Percentiles rank a stretch among this genome's conserved stretches.
Conservation (phyloP, 768 basidiomycete species). For the Mrakia hoshinonis region DNA sequence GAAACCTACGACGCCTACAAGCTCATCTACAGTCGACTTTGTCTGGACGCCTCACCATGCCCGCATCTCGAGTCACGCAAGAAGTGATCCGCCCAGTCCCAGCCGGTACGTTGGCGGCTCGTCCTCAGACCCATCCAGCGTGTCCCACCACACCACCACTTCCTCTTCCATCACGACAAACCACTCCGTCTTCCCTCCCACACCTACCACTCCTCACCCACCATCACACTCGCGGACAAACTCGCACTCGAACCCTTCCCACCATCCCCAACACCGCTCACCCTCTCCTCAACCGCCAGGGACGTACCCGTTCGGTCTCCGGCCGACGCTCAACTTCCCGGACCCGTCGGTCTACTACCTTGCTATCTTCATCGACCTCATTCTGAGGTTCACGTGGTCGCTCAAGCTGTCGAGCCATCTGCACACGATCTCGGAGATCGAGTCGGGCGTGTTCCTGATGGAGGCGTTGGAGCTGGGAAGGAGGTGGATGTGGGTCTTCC, state of each 20-base stretch:
- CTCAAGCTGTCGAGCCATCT: conserved; percentile 82
- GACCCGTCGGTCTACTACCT: conserved; percentile 72
- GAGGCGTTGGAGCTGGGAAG: conserved; percentile 82
- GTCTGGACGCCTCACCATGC: conserved; percentile 1
- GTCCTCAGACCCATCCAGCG: not conserved
- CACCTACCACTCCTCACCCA: conserved; percentile 35
- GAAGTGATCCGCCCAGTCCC: conserved; percentile 5
- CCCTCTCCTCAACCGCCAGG: not conserved
- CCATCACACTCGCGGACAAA: conserved; percentile 41
- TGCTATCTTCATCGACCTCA: conserved; percentile 68
- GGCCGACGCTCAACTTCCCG: conserved; percentile 65
- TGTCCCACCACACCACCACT: not conserved
- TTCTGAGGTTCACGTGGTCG: conserved; percentile 87
- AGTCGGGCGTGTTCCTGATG: conserved; percentile 74
- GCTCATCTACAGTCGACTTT: not conserved
- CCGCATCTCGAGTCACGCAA: not conserved
- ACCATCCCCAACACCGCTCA: not conserved
- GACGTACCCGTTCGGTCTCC: conserved; percentile 60
- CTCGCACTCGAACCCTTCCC: conserved; percentile 37
- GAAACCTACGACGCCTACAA: not conserved
- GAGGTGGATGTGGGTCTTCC: conserved; percentile 96
- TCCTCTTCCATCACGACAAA: not conserved
- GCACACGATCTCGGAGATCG: conserved; percentile 68
- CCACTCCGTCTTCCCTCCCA: conserved; percentile 31
- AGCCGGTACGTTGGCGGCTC: not conserved